These are phyloP conservation scores for Agaricus subrufescens DNA, from an alignment of 768 basidiomycete species.

Conservation along the genomic window DNA sequence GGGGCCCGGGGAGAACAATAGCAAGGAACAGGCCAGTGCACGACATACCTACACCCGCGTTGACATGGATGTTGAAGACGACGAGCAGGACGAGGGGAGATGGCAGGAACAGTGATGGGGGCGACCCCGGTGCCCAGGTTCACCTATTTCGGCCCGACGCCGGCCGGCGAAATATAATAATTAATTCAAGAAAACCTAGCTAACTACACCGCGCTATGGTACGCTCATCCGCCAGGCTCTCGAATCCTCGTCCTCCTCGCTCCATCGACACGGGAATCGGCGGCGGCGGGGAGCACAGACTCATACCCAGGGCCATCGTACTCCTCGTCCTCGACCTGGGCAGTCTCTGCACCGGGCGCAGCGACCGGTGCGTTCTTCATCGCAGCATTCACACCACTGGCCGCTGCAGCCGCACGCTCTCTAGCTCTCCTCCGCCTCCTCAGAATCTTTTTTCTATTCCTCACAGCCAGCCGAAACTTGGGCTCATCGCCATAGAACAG, in stretches of 20 bases:
- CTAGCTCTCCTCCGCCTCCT: conserved; percentile 63
- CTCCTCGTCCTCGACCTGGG: conserved; percentile 17
- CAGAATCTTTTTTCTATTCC: conserved; percentile 76
- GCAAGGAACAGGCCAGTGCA: background rate
- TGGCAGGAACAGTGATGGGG: background rate
- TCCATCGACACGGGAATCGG: conserved; percentile 17
- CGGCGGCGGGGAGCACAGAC: conserved; percentile 19
- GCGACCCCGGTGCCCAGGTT: background rate
- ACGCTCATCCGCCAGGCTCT: conserved; percentile 5
- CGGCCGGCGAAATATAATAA: background rate
- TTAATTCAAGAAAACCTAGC: conserved; percentile 1
- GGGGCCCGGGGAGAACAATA: background rate
- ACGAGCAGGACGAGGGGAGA: background rate
- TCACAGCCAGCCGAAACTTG: conserved; percentile 59
- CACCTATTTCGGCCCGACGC: conserved; percentile 3
- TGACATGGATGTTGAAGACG: background rate
- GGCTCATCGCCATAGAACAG: conserved; percentile 85
- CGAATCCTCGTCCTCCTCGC: conserved; percentile 15
- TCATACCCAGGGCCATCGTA: conserved; percentile 21
- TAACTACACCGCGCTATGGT: conserved; percentile 8
- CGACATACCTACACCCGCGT: background rate
- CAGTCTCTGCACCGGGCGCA: conserved; percentile 14
- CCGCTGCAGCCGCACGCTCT: conserved; percentile 57
- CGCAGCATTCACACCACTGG: conserved; percentile 27
- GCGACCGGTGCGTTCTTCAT: conserved; percentile 6